phyloP scores from a whole-genome alignment of 2,329 filamentous ascomycete species.

The Xylariaceae sp. region DNA sequence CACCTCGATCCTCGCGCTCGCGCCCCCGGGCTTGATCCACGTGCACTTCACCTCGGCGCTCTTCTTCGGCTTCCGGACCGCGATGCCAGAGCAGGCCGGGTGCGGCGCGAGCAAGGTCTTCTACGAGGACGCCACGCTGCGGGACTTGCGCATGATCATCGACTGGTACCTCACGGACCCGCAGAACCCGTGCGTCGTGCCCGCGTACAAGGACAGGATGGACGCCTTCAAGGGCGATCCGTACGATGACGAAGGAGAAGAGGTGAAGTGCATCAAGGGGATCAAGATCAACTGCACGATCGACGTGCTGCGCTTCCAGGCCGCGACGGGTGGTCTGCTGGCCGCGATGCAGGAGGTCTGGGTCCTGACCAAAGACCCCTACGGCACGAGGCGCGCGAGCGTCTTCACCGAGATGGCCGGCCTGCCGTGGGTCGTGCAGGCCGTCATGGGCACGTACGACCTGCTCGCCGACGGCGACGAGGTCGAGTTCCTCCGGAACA shows the following conservation, averaged over 20 bases:
- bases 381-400: not conserved
- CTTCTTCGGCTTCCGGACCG: constrained; percentile 8
- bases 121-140: constrained; percentile 7
- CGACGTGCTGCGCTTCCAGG: constrained; percentile 3
- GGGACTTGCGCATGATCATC: constrained; percentile 14
- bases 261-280: constrained; percentile 8
- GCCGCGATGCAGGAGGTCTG: constrained; percentile 2
- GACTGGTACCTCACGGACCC: constrained; percentile 6
- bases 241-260: not conserved
- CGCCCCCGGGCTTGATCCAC: constrained; percentile 10
- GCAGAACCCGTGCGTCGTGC: constrained; percentile 2
- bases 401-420: not conserved
- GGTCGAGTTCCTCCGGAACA: not conserved
- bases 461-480: not conserved
- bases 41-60: constrained; percentile 8
- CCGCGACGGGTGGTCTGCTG: not conserved
- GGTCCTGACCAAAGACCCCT: not conserved
- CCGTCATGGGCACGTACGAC: not conserved
- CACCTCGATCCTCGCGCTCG: constrained; percentile 7
- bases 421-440: constrained; percentile 10
- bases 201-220: not conserved
- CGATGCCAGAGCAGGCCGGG: not conserved
- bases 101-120: too few species aligned
- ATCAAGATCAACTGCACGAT: constrained; percentile 14
- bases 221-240: not conserved